Conservation (phyloP, 345 rosid species). For the Gossypium herbaceum region DNA sequence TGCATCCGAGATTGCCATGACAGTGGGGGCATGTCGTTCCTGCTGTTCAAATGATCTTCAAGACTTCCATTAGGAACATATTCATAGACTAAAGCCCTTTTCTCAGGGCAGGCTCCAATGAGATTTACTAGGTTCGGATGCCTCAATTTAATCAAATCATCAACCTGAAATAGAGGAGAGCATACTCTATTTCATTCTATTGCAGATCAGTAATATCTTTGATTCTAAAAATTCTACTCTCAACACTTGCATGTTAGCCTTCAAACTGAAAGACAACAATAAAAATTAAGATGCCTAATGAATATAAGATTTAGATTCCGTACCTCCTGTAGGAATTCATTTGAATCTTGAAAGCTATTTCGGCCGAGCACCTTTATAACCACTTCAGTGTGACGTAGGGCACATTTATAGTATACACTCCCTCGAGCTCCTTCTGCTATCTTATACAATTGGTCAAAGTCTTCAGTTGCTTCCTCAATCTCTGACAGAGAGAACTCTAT, state of each 20-base stretch:
- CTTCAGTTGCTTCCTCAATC: conserved; percentile 31
- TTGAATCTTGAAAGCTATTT: conserved; percentile 19
- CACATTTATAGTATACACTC: conserved; percentile 31
- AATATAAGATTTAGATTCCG: background rate
- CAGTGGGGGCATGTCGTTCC: conserved; percentile 18
- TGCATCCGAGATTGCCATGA: conserved; percentile 25
- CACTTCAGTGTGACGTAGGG: conserved; percentile 32
- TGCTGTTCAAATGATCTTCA: conserved; percentile 29
- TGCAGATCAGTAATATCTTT: background rate
- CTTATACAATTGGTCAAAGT: conserved; percentile 19
- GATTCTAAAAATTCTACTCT: background rate
- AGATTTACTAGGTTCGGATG: conserved; percentile 32
- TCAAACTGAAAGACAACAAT: background rate
- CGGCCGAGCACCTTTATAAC: conserved; percentile 30
- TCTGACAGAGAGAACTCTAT: conserved; percentile 25
- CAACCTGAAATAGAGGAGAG: conserved; percentile 19
- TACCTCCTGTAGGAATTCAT: conserved; percentile 33
- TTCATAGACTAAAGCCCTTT: conserved; percentile 22
- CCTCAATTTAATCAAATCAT: conserved; percentile 22
- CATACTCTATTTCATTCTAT: background rate
- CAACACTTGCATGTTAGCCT: background rate
- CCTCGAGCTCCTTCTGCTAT: conserved; percentile 31
- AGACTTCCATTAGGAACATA: conserved; percentile 36
- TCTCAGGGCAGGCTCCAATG: conserved; percentile 27
- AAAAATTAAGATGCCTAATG: background rate